Base-by-base conservation (phyloP, 1,284 basidiomycete species). In the Takashimella koratensis region DNA sequence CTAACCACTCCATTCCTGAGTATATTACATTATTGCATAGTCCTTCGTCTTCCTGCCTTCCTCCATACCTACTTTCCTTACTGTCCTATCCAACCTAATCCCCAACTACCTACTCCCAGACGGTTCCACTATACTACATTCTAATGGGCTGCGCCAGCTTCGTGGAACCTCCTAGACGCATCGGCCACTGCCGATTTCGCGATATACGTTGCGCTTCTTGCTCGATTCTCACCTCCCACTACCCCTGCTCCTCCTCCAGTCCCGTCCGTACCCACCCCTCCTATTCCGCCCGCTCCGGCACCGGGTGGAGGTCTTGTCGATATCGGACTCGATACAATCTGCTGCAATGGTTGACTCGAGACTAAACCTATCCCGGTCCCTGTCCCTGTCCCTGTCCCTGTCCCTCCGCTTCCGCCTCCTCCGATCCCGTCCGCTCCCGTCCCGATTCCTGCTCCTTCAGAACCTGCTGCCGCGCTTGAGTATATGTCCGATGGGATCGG, bases 401-500 rank as follows among this genome's bases (percentile, higher is more conserved):
- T 16, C 16, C 30, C 30, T 36, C 30, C 30, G 8, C 8, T 16
- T 36, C 30, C 30, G 8, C 30, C 30, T 36, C 30, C 30, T 36
- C 30, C 30, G 16, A 8, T 36, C 8, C 8, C 10, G n/a, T n/a
- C n/a, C n/a, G n/a, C n/a, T n/a, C n/a, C n/a, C n/a, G n/a, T n/a
- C n/a, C n/a, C n/a, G n/a, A n/a, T n/a, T n/a, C n/a, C n/a, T n/a
- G n/a, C n/a, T n/a, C n/a, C n/a, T n/a, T n/a, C n/a, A n/a, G n/a
- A n/a, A n/a, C n/a, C n/a, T n/a, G n/a, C n/a, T n/a, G n/a, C n/a
- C n/a, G n/a, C n/a, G n/a, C n/a, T n/a, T n/a, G n/a, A n/a, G n/a
- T n/a, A n/a, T n/a, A n/a, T n/a, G 10, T 8, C 30, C 16, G 30
- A 36, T 8, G 30, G 30, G 16, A 36, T 36, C 10, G 71, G 71